phyloP scores from a whole-genome alignment of 179 eudicot species.

The Beta lomatogona region DNA sequence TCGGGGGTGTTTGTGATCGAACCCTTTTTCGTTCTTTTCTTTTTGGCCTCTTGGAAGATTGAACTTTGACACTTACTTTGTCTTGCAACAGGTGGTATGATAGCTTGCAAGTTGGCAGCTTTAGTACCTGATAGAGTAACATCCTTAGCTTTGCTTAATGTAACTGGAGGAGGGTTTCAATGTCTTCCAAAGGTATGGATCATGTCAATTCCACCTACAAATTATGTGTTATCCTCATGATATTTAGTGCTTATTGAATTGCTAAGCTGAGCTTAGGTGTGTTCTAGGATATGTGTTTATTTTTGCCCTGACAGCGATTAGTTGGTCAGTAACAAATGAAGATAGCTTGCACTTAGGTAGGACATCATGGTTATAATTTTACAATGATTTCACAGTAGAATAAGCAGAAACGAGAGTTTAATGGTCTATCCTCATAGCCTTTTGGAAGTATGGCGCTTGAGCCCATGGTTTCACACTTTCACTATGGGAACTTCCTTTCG shows the following conservation, averaged over 20 bases:
- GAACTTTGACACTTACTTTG: slow-evolving; percentile 19
- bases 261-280: background rate
- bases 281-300: background rate
- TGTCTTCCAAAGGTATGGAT: slow-evolving; percentile 82
- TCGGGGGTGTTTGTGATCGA: background rate
- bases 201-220: background rate
- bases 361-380: background rate
- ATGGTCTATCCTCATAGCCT: slow-evolving; percentile 6
- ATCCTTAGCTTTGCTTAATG: slow-evolving; percentile 91
- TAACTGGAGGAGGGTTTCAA: slow-evolving; percentile 96
- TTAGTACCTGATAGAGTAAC: slow-evolving; percentile 76
- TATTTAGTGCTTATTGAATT: background rate
- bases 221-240: background rate
- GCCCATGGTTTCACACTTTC: background rate
- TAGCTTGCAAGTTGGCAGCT: slow-evolving; percentile 87
- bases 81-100: slow-evolving; percentile 83
- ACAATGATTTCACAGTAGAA: background rate
- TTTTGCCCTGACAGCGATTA: too few relatives aligned
- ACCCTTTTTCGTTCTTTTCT: background rate
- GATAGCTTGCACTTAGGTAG: background rate
- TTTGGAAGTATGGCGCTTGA: slow-evolving; percentile 2
- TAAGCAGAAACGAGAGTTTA: background rate
- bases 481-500: background rate
- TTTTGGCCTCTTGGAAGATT: slow-evolving; percentile 1
- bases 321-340: background rate